Percentiles rank a stretch among this genome's conserved stretches.
Evolutionary conservation across 345 rosid genomes (phyloP).

Genomic region (Acer negundo): DNA sequence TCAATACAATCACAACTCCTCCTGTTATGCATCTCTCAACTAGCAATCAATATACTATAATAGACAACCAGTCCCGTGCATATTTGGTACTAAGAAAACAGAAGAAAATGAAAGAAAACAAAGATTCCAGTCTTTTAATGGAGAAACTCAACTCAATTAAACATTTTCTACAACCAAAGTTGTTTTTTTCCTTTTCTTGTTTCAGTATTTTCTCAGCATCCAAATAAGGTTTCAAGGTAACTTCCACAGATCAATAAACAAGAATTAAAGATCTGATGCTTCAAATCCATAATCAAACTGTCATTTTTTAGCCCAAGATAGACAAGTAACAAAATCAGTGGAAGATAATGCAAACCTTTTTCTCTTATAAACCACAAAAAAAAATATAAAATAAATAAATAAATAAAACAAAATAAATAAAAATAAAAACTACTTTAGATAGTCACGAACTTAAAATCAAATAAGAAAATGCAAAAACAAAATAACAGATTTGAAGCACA

Average conservation of each 20-base stretch:
- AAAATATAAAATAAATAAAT: too few species aligned
- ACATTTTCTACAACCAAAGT: background rate
- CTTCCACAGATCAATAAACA: background rate
- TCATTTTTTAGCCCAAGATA: background rate
- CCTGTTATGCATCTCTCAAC: background rate
- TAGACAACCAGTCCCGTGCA: background rate
- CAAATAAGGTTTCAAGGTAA: background rate
- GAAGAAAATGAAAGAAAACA: background rate
- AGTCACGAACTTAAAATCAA: background rate
- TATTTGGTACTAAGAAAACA: background rate
- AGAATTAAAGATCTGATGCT: background rate
- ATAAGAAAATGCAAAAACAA: background rate
- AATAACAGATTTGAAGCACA: slow-evolving; percentile 4
- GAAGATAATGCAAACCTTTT: background rate
- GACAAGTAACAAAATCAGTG: background rate
- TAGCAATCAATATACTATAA: background rate
- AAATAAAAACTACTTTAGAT: too few species aligned
- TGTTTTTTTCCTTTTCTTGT: background rate
- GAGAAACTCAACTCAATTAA: background rate
- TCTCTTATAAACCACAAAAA: background rate
- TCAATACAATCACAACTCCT: background rate
- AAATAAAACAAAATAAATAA: too few species aligned
- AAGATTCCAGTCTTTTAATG: background rate
- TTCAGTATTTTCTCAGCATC: slow-evolving; percentile 6
- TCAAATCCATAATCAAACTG: background rate